Conservation (phyloP, 306 rosid species). For the Medicago lupulina region DNA sequence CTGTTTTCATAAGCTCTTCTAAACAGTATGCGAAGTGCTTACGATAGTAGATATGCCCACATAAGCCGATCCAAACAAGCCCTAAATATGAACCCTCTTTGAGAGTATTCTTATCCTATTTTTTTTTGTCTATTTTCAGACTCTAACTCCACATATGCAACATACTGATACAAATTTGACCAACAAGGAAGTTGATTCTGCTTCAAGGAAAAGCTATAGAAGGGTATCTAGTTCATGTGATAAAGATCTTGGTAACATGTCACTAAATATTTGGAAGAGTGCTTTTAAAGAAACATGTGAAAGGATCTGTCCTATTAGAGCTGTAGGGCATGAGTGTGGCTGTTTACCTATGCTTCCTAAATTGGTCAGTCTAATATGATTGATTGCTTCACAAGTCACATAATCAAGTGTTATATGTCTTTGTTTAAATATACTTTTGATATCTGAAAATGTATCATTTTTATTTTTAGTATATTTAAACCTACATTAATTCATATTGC, state of each 20-base stretch:
- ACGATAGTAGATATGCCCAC: not conserved
- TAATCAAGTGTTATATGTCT: not conserved
- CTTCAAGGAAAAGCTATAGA: conserved; percentile 50
- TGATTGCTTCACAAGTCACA: not conserved
- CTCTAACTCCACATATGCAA: conserved; percentile 93
- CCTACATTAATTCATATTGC: too few relatives aligned
- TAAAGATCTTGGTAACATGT: conserved; percentile 69
- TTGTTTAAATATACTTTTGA: not conserved
- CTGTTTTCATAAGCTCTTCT: not conserved
- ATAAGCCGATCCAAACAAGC: too few relatives aligned
- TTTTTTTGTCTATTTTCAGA: conserved; percentile 56
- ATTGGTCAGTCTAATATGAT: conserved; percentile 59
- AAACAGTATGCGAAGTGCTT: not conserved
- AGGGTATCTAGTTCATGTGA: conserved; percentile 58
- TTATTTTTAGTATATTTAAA: too few relatives aligned
- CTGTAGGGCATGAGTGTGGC: conserved; percentile 96
- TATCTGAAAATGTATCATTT: too few relatives aligned
- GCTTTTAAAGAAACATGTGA: conserved; percentile 85
- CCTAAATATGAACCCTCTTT: not conserved
- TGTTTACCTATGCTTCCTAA: conserved; percentile 81
- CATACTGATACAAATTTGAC: conserved; percentile 51
- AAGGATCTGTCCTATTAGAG: conserved; percentile 90
- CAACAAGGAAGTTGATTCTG: conserved; percentile 46
- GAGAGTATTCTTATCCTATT: not conserved
- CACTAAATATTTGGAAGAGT: conserved; percentile 85